Percentiles rank a stretch among this genome's conserved stretches.
Evolutionary conservation across 305 asterid species (phyloP).

Genomic region (Ajuga reptans): DNA sequence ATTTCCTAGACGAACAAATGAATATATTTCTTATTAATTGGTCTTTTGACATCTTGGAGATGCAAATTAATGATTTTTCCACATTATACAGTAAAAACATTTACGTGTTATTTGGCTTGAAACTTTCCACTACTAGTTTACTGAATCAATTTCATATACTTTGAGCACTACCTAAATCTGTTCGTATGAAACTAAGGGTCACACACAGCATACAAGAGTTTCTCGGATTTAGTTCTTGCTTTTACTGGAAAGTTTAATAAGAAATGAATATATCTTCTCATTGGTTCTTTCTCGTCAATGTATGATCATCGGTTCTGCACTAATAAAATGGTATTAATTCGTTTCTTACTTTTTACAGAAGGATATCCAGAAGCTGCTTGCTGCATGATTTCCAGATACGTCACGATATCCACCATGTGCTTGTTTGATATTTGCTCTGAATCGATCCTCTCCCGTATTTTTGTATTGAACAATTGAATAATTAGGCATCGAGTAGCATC

Average conservation of each 20-base stretch:
- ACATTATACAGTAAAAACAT: not conserved
- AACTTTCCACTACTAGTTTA: not conserved
- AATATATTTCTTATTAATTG: not conserved
- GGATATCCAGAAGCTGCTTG: slow-evolving; percentile 78
- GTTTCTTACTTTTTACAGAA: slow-evolving; percentile 43
- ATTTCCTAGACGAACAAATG: not conserved
- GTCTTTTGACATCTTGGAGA: not conserved
- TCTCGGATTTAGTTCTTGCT: not conserved
- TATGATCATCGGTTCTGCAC: not conserved
- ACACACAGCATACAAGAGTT: not conserved
- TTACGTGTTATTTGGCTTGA: not conserved
- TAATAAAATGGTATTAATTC: slow-evolving; percentile 2
- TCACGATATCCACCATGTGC: not conserved
- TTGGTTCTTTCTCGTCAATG: not conserved
- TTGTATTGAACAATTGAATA: slow-evolving; percentile 9
- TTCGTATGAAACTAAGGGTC: too few relatives aligned
- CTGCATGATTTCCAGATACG: slow-evolving; percentile 38
- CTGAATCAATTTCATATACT: not conserved
- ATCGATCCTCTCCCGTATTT: not conserved
- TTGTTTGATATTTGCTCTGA: not conserved
- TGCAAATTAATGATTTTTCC: not conserved
- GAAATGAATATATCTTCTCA: not conserved
- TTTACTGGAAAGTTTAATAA: not conserved
- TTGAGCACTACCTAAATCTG: too few relatives aligned
- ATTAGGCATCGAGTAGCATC: not conserved